Evolutionary conservation across 768 basidiomycete species (phyloP).

Genomic region (Tylopilus sp.): DNA sequence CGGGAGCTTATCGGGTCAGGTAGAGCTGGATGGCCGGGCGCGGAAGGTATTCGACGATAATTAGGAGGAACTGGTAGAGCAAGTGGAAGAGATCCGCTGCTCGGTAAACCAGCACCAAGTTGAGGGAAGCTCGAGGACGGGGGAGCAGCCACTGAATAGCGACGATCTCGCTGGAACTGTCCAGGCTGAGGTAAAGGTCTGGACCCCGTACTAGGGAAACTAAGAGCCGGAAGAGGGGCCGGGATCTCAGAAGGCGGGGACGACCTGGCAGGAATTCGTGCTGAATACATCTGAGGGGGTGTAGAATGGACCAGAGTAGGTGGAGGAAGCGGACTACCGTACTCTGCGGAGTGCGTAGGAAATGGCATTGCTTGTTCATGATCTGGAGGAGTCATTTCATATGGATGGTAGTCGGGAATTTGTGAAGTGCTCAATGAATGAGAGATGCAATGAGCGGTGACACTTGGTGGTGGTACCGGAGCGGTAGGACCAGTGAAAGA

Average conservation of each 20-base stretch:
- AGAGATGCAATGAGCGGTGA: constrained; percentile 18
- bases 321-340: constrained; percentile 15
- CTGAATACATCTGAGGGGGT: constrained; percentile 25
- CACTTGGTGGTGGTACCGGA: constrained; percentile 10
- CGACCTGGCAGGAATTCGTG: constrained; percentile 16
- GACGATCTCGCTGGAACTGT: constrained; percentile 29
- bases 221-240: constrained; percentile 1
- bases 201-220: constrained; percentile 17
- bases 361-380: constrained; percentile 24
- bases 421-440: constrained; percentile 30
- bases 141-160: constrained; percentile 26
- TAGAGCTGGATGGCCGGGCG: constrained; percentile 24
- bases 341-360: constrained; percentile 26
- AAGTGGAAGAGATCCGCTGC: constrained; percentile 16
- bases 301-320: constrained; percentile 22
- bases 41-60: constrained; percentile 30
- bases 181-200: constrained; percentile 33
- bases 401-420: constrained; percentile 24
- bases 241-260: constrained; percentile 25
- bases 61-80: constrained; percentile 29
- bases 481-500: constrained; percentile 7
- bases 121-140: constrained; percentile 33
- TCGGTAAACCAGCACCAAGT: constrained; percentile 13
- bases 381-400: constrained; percentile 13
- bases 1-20: constrained; percentile 18